Evolutionary conservation across 2,329 filamentous ascomycete genomes (phyloP), one percentile per base, ranked within the genome.

Genomic region (Fusarium staphyleae): DNA sequence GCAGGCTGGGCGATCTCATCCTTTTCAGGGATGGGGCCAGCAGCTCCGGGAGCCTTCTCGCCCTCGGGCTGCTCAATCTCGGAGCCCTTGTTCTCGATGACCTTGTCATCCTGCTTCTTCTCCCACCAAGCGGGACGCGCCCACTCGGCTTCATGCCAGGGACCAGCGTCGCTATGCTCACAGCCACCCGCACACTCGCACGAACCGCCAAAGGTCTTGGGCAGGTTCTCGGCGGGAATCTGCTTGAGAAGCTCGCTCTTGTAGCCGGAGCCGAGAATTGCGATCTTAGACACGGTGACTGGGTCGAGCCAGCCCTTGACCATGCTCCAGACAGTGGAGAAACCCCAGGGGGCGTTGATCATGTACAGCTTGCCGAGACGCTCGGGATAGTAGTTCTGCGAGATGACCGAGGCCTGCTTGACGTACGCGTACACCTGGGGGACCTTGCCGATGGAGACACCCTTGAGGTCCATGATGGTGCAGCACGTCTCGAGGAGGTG

Each of bases 331-430:
- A 92, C 89, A 65, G 84, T 83, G 57, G 88, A 88, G 82, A 98
- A 98, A 19, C 93, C 93, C 93, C 93, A 98, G 15, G 92, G 92
- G 3, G 93, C 91, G 78, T 99, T 99, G 86, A 99, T 97, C 68
- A 99, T 80, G 83, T 96, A 99, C 72, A 99, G 83, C 77, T 92
- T 93, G 70, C 95, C 95, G 54, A 99, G 83, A 54, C 95, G 90
- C 83, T 99, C 95, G 7, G 95, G 95, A 79, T 99, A 99, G 86
- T 98, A 96, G 84, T 98, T 96, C 78, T 98, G 95, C 62, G 91
- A 96, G 77, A 99, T 90, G 73, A 80, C 87, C 28, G 91, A 95
- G 37, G 91, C 92, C 72, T 89, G 85, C 69, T 86, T 86, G 66
- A 99, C 85, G 79, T 97, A 98, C 48, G 86, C 83, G 80, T 96